These are phyloP conservation scores for Penicillium cinerascens DNA, from an alignment of 495 filamentous ascomycete species.

Conservation along the genomic window DNA sequence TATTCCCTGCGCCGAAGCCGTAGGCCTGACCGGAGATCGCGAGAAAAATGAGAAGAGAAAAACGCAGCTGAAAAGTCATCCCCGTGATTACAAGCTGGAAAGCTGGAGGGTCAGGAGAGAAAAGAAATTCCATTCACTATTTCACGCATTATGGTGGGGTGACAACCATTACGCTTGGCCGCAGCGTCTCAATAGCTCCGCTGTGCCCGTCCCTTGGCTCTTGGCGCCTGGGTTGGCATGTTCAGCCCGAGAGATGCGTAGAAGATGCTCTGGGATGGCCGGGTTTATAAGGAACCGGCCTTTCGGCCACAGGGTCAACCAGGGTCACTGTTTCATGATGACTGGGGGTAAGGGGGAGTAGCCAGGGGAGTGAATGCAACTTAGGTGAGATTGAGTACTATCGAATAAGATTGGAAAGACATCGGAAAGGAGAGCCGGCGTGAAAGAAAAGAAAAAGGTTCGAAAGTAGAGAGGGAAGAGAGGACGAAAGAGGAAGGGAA, in stretches of 20 bases:
- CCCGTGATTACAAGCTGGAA: constrained; percentile 17
- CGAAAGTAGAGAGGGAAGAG: not conserved
- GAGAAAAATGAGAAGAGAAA: constrained; percentile 54
- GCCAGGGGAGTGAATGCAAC: not conserved
- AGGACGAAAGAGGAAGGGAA: no score
- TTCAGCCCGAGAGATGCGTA: not conserved
- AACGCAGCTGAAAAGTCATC: constrained; percentile 26
- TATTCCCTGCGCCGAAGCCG: constrained; percentile 88
- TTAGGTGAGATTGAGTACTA: not conserved
- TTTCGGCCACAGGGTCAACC: not conserved
- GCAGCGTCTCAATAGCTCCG: not conserved
- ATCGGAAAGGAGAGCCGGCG: not conserved
- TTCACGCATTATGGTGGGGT: constrained; percentile 7
- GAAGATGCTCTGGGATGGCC: not conserved
- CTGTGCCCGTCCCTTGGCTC: not conserved
- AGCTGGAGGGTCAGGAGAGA: constrained; percentile 1
- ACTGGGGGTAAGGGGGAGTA: not conserved
- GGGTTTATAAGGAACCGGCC: not conserved
- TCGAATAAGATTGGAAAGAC: not conserved
- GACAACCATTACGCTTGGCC: not conserved
- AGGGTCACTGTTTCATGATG: not conserved
- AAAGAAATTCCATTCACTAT: not conserved
- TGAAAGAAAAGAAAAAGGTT: not conserved
- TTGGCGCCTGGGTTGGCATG: not conserved
- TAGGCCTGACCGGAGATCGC: constrained; percentile 59